A percentile compares a stretch with the other conserved stretches of the same genome.
phyloP scores from a whole-genome alignment of 2,329 filamentous ascomycete species.

The Phialocephala subalpina region DNA sequence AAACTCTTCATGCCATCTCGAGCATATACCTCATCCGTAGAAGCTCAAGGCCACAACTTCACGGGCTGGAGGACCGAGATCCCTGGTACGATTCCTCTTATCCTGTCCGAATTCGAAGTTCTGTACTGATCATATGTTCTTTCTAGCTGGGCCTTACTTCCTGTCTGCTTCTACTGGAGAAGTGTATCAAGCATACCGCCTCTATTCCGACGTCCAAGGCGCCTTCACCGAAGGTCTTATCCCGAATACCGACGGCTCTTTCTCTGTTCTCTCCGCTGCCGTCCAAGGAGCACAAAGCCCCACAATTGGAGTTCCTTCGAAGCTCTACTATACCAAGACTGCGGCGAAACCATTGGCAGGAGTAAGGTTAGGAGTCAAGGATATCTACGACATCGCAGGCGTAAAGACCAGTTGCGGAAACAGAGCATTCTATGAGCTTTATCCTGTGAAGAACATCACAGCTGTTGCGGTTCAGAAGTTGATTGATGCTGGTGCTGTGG shows the following conservation, averaged over 20 bases:
- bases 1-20: conserved; percentile 34
- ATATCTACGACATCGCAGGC: conserved; percentile 66
- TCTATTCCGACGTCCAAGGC: conserved; percentile 57
- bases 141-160: conserved; percentile 61
- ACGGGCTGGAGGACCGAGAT: conserved; percentile 38
- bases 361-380: conserved; percentile 68
- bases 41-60: conserved; percentile 26
- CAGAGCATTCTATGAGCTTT: conserved; percentile 63
- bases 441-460: conserved; percentile 54
- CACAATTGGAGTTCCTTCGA: conserved; percentile 63
- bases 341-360: conserved; percentile 64
- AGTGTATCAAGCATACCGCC: conserved; percentile 56
- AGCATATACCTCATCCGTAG: conserved; percentile 27
- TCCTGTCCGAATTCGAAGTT: too few relatives aligned
- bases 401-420: conserved; percentile 64
- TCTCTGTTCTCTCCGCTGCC: conserved; percentile 52
- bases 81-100: too few relatives aligned
- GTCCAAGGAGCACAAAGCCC: conserved; percentile 50
- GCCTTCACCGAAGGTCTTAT: conserved; percentile 58
- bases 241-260: conserved; percentile 46
- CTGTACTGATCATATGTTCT: too few relatives aligned
- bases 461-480: conserved; percentile 61
- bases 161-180: conserved; percentile 51
- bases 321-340: conserved; percentile 64
- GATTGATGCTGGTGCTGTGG: conserved; percentile 64